Conservation (phyloP, 2,329 filamentous ascomycete species). For the Phoma sp. region DNA sequence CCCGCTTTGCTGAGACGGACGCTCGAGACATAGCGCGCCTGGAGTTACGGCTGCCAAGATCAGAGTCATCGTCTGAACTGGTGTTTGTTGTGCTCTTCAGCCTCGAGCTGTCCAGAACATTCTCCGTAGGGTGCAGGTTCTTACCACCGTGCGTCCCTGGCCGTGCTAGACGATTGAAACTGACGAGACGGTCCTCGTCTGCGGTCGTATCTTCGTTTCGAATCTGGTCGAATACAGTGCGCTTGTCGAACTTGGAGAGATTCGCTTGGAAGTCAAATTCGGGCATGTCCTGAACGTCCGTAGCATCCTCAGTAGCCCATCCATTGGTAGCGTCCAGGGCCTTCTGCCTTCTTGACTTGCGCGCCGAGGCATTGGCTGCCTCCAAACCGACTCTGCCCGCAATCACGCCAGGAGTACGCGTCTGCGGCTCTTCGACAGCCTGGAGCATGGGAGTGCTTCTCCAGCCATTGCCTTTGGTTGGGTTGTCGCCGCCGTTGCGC, state of each 20-base stretch:
- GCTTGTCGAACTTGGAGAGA: slow-evolving; percentile 93
- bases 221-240: slow-evolving; percentile 88
- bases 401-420: slow-evolving; percentile 46
- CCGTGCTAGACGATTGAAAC: slow-evolving; percentile 73
- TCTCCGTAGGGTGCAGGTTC: slow-evolving; percentile 90
- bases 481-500: slow-evolving; percentile 39
- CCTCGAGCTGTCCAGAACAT: slow-evolving; percentile 72
- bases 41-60: slow-evolving; percentile 48
- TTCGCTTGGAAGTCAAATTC: slow-evolving; percentile 94
- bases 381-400: slow-evolving; percentile 45
- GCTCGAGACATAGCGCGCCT: slow-evolving; percentile 48
- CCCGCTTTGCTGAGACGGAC: slow-evolving; percentile 47
- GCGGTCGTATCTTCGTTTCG: slow-evolving; percentile 84
- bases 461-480: slow-evolving; percentile 67
- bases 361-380: slow-evolving; percentile 47
- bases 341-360: slow-evolving; percentile 55
- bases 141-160: slow-evolving; percentile 70
- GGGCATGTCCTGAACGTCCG: slow-evolving; percentile 88
- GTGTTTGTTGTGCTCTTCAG: slow-evolving; percentile 44
- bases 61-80: slow-evolving; percentile 46
- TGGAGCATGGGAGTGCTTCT: slow-evolving; percentile 71
- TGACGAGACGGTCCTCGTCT: slow-evolving; percentile 89
- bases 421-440: slow-evolving; percentile 55
- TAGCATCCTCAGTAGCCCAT: slow-evolving; percentile 96
- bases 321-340: slow-evolving; percentile 71